phyloP scores from a whole-genome alignment of 768 basidiomycete genomes.

The Cyclocybe aegerita region DNA sequence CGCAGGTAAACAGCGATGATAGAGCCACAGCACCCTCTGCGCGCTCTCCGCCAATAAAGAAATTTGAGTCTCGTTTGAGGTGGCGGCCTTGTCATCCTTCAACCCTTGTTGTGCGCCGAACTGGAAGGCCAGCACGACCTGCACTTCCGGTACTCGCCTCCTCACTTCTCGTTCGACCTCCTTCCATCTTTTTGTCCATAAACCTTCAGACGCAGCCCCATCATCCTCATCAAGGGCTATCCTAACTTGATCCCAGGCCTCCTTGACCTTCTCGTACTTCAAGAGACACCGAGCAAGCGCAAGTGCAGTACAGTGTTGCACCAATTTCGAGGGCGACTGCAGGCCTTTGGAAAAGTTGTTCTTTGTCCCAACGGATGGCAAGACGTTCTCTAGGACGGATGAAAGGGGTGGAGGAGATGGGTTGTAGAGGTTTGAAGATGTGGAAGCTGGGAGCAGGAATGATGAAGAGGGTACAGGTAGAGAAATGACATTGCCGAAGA shows the following conservation, averaged over 20 bases:
- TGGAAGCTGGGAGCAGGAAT: constrained; percentile 53
- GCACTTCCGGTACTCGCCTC: constrained; percentile 80
- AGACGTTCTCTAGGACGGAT: constrained; percentile 70
- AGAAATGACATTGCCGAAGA: constrained; percentile 77
- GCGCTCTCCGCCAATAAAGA: constrained; percentile 79
- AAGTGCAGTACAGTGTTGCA: constrained; percentile 84
- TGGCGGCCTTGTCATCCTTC: constrained; percentile 9
- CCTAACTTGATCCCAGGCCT: constrained; percentile 48
- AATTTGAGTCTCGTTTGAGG: constrained; percentile 35
- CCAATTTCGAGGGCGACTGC: constrained; percentile 66
- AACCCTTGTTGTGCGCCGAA: constrained; percentile 52
- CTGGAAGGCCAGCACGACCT: constrained; percentile 74
- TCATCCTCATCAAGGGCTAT: constrained; percentile 59
- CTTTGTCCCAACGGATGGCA: constrained; percentile 78
- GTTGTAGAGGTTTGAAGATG: constrained; percentile 62
- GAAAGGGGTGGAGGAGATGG: constrained; percentile 75
- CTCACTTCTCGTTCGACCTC: constrained; percentile 80
- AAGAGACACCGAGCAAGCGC: constrained; percentile 72
- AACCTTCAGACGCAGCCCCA: constrained; percentile 42
- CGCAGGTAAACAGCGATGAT: constrained; percentile 73
- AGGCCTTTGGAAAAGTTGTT: constrained; percentile 80
- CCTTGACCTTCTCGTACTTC: constrained; percentile 63
- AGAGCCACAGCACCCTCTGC: constrained; percentile 80
- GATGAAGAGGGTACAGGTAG: constrained; percentile 65
- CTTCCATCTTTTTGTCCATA: constrained; percentile 64